These are phyloP conservation scores for Penicillium pancosmium DNA, from an alignment of 495 filamentous ascomycete species.

Conservation along the genomic window DNA sequence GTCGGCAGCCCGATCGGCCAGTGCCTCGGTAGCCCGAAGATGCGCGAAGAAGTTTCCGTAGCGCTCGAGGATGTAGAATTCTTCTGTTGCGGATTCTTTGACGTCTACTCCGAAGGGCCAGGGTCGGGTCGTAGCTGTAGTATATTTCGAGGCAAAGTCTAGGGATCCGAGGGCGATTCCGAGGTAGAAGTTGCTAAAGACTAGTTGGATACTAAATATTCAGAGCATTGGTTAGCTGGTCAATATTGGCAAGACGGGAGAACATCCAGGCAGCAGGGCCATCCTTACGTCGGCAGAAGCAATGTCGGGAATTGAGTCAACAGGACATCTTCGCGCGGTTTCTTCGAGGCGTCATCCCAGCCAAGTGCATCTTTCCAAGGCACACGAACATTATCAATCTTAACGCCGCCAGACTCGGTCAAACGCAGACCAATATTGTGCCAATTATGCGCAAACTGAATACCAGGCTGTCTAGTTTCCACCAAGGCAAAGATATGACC, in stretches of 20 bases:
- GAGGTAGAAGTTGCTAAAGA: conserved; percentile 65
- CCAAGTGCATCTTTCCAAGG: conserved; percentile 62
- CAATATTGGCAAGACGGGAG: neutral
- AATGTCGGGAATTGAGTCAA: conserved; percentile 52
- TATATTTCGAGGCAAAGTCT: conserved; percentile 53
- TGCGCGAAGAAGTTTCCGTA: conserved; percentile 64
- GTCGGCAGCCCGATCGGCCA: conserved; percentile 55
- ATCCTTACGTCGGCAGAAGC: conserved; percentile 56
- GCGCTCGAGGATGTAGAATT: conserved; percentile 62
- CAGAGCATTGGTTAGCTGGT: neutral
- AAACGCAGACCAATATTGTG: conserved; percentile 61
- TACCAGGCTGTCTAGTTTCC: conserved; percentile 53
- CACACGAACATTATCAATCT: conserved; percentile 55
- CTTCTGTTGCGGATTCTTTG: conserved; percentile 56
- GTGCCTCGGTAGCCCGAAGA: conserved; percentile 56
- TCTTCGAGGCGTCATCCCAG: conserved; percentile 50
- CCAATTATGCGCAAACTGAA: conserved; percentile 62
- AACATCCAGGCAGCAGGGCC: too few relatives aligned
- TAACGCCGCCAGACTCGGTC: conserved; percentile 61
- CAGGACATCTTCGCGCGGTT: conserved; percentile 47
- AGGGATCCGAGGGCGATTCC: conserved; percentile 60
- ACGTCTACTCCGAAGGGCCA: conserved; percentile 63
- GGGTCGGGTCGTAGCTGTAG: conserved; percentile 50
- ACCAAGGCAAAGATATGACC: conserved; percentile 62
- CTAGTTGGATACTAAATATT: conserved; percentile 52